Base-by-base conservation (phyloP, 306 rosid species). In the Ceratonia siliqua region DNA sequence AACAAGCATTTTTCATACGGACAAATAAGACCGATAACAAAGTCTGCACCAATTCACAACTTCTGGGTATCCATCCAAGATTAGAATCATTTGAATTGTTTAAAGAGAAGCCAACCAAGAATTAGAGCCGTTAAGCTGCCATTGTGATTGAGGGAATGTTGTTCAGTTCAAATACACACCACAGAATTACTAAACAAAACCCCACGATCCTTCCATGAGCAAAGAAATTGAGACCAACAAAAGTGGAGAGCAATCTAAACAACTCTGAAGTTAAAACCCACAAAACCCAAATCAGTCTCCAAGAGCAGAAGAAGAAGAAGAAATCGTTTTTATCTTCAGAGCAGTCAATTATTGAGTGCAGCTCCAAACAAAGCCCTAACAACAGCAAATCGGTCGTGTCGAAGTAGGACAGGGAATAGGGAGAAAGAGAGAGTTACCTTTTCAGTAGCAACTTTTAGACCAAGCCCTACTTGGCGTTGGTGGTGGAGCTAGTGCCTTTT, bases 401-500 rank as follows among this genome's bases (percentile, higher is more conserved):
- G 79, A 18, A 71, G 74, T 55, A 67, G 79, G 73, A 62, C 28
- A 69, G 67, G 62, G 71, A 70, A 50, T 42, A 39, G 78, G 55
- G 50, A 42, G 73, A 67, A 42, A 69, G 71, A 79, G 67, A 84
- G 62, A 71, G 49, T 50, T 15, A 82, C 90, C 87, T 89, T 89
- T 85, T 74, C 54, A 49, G 68, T 74, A 72, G 83, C 86, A 89
- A 89, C 91, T 89, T 93, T 88, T 89, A 89, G 89, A 91, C 87
- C 81, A 61, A 82, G 85, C 82, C 83, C 84, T 85, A 85, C 87
- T 86, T 85, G 89, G 85, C 76, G 62, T 48, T 67, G 72, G 62
- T 24, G 73, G 22, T 46, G 76, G 83, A 82, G 85, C 85, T 57
- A 74, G 35, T 35, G 27, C 35, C 62, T 61, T 55, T 75, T 56